Percentiles rank a stretch among this genome's conserved stretches.
Evolutionary conservation across 2,329 filamentous ascomycete genomes (phyloP).

Genomic region (Colletotrichum trifolii): DNA sequence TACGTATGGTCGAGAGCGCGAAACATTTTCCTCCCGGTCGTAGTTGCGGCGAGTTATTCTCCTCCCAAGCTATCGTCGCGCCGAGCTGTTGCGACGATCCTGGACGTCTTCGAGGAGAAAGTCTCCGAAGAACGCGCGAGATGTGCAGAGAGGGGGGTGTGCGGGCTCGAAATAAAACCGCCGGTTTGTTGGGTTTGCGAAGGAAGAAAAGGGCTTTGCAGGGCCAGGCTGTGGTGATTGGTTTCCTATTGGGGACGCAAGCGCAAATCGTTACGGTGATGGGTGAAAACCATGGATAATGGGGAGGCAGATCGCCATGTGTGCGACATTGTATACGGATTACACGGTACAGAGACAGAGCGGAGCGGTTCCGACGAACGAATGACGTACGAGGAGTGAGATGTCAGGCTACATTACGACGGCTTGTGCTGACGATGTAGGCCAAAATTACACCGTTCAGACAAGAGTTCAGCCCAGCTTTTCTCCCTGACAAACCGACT

Average conservation of each 20-base stretch:
- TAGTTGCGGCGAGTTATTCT: constrained; percentile 10
- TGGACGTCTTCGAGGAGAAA: constrained; percentile 9
- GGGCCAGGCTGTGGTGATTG: too few relatives aligned
- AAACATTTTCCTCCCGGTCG: too few relatives aligned
- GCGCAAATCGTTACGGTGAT: too few relatives aligned
- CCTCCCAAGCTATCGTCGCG: constrained; percentile 9
- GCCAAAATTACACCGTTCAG: too few relatives aligned
- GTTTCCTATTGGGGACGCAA: too few relatives aligned
- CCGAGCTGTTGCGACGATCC: constrained; percentile 22
- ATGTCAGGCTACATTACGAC: background rate
- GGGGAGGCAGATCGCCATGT: background rate
- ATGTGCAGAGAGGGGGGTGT: constrained; percentile 16
- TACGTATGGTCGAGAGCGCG: too few relatives aligned
- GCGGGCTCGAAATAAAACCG: too few relatives aligned
- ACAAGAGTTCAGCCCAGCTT: too few relatives aligned
- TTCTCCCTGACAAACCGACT: too few relatives aligned
- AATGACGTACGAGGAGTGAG: constrained; percentile 13
- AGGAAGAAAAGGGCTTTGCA: too few relatives aligned
- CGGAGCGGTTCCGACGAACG: constrained; percentile 20
- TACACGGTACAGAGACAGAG: background rate
- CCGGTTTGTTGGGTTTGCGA: too few relatives aligned
- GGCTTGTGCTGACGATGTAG: too few relatives aligned
- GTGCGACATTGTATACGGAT: constrained; percentile 8
- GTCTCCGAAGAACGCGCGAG: constrained; percentile 10
- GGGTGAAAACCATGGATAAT: background rate